Evolutionary conservation across 2,329 filamentous ascomycete genomes (phyloP).

Genomic region (Stagonosporopsis tanaceti): DNA sequence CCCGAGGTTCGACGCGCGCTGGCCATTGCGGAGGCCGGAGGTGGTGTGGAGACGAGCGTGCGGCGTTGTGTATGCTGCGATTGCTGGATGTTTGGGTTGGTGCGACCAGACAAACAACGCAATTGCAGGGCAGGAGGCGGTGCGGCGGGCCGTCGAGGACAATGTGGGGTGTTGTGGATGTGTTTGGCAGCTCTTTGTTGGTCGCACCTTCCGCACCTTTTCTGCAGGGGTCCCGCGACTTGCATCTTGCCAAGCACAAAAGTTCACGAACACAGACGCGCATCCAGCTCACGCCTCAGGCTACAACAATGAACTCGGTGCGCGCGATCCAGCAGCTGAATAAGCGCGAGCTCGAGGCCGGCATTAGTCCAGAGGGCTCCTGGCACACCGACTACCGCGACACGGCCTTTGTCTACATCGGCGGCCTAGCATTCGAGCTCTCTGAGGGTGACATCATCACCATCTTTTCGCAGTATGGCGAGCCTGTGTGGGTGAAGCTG

Average conservation of each 20-base stretch:
- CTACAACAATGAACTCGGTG: conserved; percentile 83
- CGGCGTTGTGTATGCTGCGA: no score
- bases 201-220: conserved; percentile 31
- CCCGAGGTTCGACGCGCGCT: conserved; percentile 42
- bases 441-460: conserved; percentile 95
- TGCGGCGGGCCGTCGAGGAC: conserved; percentile 23
- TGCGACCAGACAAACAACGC: background rate
- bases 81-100: background rate
- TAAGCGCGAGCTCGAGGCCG: conserved; percentile 90
- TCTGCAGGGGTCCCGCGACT: conserved; percentile 36
- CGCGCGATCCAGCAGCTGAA: conserved; percentile 92
- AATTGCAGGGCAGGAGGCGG: conserved; percentile 11
- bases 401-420: conserved; percentile 96
- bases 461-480: conserved; percentile 96
- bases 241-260: conserved; percentile 41
- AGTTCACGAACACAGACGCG: conserved; percentile 1
- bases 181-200: conserved; percentile 27
- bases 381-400: conserved; percentile 99
- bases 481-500: conserved; percentile 91
- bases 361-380: conserved; percentile 83
- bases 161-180: conserved; percentile 27
- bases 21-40: conserved; percentile 45
- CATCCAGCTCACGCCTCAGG: background rate
- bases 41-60: background rate
- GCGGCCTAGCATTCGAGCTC: conserved; percentile 89